These are phyloP conservation scores for Syzygium aromaticum DNA, from an alignment of 345 rosid genomes.

Conservation along the genomic window DNA sequence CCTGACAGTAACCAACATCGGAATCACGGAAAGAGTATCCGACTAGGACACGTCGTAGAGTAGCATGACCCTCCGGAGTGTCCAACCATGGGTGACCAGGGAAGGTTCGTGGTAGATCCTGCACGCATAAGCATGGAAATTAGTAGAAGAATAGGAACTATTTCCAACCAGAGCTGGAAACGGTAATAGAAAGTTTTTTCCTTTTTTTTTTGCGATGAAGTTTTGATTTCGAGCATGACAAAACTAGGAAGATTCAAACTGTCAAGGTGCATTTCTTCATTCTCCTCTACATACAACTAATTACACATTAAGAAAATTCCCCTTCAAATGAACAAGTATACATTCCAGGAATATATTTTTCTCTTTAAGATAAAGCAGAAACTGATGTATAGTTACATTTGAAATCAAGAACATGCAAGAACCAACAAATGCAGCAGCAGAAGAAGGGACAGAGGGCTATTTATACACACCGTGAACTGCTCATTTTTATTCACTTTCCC, in stretches of 20 bases:
- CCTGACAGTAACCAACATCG: conserved; percentile 99
- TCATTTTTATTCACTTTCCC: not conserved
- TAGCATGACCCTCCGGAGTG: conserved; percentile 94
- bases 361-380: not conserved
- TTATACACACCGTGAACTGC: not conserved
- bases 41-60: conserved; percentile 90
- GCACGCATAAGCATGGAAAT: not conserved
- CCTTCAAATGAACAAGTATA: not conserved
- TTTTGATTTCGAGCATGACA: not conserved
- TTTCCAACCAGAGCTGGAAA: not conserved
- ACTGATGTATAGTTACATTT: not conserved
- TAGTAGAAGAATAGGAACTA: not conserved
- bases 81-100: conserved; percentile 99
- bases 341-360: not conserved
- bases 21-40: conserved; percentile 97
- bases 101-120: conserved; percentile 97
- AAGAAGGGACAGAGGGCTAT: not conserved
- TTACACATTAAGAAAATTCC: not conserved
- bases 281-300: not conserved
- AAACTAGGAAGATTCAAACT: not conserved
- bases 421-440: not conserved
- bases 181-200: not conserved
- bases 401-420: not conserved
- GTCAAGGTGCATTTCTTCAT: not conserved
- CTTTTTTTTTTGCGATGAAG: not conserved